Percentiles rank a stretch among this genome's conserved stretches.
These are phyloP conservation scores for Xylaria castorea DNA, from an alignment of 495 filamentous ascomycete species.

Conservation along the genomic window DNA sequence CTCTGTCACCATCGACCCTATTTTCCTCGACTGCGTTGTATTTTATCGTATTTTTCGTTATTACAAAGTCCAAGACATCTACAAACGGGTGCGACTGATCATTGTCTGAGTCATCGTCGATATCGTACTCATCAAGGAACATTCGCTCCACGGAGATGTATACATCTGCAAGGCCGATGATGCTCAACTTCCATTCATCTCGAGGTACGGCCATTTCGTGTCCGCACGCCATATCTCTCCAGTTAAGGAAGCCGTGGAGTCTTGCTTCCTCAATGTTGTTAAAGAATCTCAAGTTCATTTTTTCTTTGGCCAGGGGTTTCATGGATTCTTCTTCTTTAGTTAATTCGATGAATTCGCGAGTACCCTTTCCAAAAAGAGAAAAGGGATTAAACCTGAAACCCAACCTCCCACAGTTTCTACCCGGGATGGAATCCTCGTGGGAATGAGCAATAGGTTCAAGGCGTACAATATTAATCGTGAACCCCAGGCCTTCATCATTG, in stretches of 20 bases:
- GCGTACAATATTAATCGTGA: not conserved
- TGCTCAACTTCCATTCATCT: not conserved
- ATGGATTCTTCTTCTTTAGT: not conserved
- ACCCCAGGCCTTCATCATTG: not conserved
- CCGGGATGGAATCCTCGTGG: not conserved
- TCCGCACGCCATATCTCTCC: not conserved
- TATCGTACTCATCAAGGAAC: not conserved
- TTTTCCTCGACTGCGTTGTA: not conserved
- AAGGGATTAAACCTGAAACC: not conserved
- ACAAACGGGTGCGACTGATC: not conserved
- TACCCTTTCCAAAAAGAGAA: not conserved
- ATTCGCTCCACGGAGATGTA: not conserved
- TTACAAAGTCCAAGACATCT: not conserved
- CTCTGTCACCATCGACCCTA: not conserved
- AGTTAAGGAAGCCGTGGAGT: not conserved
- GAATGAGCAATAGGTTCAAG: not conserved
- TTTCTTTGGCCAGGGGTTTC: not conserved
- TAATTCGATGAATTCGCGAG: not conserved
- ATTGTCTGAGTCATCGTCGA: not conserved
- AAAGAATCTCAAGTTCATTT: not conserved
- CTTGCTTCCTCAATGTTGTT: not conserved
- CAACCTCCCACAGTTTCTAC: not conserved
- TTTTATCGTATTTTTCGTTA: no score
- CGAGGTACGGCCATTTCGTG: not conserved
- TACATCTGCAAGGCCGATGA: slow-evolving; percentile 1